Conservation (phyloP, 306 rosid genomes). For the Citrullus mucosospermus region DNA sequence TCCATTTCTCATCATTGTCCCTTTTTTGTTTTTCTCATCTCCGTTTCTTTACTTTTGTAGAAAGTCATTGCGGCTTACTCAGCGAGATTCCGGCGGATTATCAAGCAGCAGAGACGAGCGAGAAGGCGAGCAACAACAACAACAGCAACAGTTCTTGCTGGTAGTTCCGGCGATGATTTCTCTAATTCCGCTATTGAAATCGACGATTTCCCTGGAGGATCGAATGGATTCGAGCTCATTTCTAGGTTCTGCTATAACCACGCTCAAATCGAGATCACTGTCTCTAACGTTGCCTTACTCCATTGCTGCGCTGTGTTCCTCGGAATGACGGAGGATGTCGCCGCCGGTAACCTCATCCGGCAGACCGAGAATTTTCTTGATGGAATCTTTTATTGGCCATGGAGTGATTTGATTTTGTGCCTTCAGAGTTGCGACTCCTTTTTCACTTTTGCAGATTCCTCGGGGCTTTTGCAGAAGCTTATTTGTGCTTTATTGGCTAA, state of each 20-base stretch:
- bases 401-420: constrained; percentile 36
- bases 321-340: constrained; percentile 40
- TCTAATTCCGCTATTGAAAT: neutral
- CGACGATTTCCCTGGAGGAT: constrained; percentile 43
- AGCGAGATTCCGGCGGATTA: neutral
- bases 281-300: constrained; percentile 44
- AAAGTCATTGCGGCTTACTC: neutral
- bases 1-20: neutral
- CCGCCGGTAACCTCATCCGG: constrained; percentile 35
- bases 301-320: constrained; percentile 47
- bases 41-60: neutral
- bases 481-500: constrained; percentile 37
- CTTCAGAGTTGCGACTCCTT: constrained; percentile 31
- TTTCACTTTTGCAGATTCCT: constrained; percentile 28
- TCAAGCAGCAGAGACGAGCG: neutral
- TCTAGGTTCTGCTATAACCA: constrained; percentile 53
- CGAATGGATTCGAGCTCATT: constrained; percentile 53
- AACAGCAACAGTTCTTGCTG: neutral
- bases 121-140: neutral
- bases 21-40: neutral
- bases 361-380: constrained; percentile 43
- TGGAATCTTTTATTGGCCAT: constrained; percentile 44
- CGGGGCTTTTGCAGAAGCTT: constrained; percentile 45
- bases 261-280: constrained; percentile 31
- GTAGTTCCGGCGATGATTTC: neutral